A percentile compares a stretch with the other conserved stretches of the same genome.
phyloP scores from a whole-genome alignment of 129 eudicot species.

The Oenanthe sinensis region DNA sequence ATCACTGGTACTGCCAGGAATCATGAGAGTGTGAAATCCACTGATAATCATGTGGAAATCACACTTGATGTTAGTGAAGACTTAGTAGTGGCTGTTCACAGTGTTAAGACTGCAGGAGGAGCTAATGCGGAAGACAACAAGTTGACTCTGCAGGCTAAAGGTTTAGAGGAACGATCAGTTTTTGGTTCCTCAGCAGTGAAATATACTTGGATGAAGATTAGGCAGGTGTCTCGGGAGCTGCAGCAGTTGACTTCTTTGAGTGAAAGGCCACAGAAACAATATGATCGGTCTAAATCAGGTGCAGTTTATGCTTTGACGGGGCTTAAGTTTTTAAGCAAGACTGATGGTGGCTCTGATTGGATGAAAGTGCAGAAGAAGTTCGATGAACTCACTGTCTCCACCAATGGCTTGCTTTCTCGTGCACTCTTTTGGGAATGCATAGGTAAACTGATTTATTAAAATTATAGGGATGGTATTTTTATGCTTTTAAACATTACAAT shows the following conservation, averaged over 20 bases:
- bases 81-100: too few relatives aligned
- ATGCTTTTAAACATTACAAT: too few relatives aligned
- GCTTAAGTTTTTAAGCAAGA: not conserved
- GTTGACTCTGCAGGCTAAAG: conserved; percentile 20
- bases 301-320: conserved; percentile 39
- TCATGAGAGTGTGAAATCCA: too few relatives aligned
- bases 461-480: not conserved
- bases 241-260: conserved; percentile 36
- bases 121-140: conserved; percentile 44
- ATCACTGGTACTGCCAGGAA: too few relatives aligned
- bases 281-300: conserved; percentile 35
- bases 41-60: too few relatives aligned
- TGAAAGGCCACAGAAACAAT: conserved; percentile 18
- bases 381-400: conserved; percentile 34
- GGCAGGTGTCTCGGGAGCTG: conserved; percentile 57
- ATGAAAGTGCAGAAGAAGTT: conserved; percentile 31
- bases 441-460: conserved; percentile 23
- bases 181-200: conserved; percentile 36
- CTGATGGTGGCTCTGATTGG: not conserved
- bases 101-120: conserved; percentile 48
- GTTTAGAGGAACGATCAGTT: not conserved
- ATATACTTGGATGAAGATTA: conserved; percentile 42
- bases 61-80: too few relatives aligned
- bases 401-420: conserved; percentile 51
- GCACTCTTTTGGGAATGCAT: conserved; percentile 56